phyloP scores from a whole-genome alignment of 108 stramenopile species.

The Pseudonitzschia multiseries region DNA sequence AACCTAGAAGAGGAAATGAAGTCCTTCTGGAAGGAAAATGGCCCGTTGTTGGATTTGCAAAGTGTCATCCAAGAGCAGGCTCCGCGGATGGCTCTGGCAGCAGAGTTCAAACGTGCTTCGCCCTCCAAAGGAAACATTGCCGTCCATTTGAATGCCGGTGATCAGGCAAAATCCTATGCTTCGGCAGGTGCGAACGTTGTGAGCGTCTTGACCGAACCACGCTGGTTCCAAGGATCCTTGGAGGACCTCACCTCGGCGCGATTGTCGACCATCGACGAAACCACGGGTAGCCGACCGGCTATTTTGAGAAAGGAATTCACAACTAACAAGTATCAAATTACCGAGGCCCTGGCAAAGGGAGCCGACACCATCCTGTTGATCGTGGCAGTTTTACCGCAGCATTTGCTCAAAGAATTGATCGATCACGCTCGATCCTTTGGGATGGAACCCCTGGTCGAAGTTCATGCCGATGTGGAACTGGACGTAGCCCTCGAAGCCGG shows the following conservation, averaged over 20 bases:
- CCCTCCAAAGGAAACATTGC: slow-evolving; percentile 96
- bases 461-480: slow-evolving; percentile 87
- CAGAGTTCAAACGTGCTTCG: slow-evolving; percentile 98
- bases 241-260: slow-evolving; percentile 77
- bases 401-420: slow-evolving; percentile 76
- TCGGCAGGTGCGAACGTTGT: slow-evolving; percentile 89
- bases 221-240: slow-evolving; percentile 92
- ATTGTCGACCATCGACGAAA: slow-evolving; percentile 40
- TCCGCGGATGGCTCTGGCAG: slow-evolving; percentile 90
- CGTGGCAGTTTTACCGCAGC: slow-evolving; percentile 81
- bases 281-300: slow-evolving; percentile 58
- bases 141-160: slow-evolving; percentile 59
- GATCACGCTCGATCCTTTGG: slow-evolving; percentile 65
- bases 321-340: slow-evolving; percentile 83
- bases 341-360: slow-evolving; percentile 91
- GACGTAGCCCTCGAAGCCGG: slow-evolving; percentile 84
- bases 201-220: slow-evolving; percentile 93
- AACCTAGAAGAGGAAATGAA: slow-evolving; percentile 40
- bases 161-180: slow-evolving; percentile 83
- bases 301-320: slow-evolving; percentile 96
- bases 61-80: slow-evolving; percentile 53
- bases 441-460: slow-evolving; percentile 98
- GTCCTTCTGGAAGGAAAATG: slow-evolving; percentile 53
- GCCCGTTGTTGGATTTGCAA: slow-evolving; percentile 62
- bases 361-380: slow-evolving; percentile 96